These are phyloP conservation scores for Mycosphaerelloides madeirae DNA, from an alignment of 2,329 filamentous ascomycete genomes.

Conservation along the genomic window DNA sequence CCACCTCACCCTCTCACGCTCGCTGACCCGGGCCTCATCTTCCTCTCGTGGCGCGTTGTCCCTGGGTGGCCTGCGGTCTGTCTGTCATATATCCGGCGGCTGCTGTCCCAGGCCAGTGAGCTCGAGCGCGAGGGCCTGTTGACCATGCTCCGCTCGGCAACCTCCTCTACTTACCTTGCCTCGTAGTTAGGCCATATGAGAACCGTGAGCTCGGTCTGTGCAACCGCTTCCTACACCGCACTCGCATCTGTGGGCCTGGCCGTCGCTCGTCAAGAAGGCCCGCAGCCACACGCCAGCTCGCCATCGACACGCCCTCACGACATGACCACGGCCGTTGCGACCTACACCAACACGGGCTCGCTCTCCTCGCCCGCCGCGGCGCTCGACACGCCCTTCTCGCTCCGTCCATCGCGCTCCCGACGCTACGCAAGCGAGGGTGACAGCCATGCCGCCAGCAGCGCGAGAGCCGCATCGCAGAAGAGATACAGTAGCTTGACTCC, in stretches of 20 bases:
- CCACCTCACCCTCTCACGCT: too few relatives aligned
- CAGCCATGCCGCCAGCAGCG: conserved; percentile 7
- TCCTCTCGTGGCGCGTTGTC: too few relatives aligned
- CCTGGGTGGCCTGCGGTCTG: too few relatives aligned
- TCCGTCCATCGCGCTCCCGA: conserved; percentile 5
- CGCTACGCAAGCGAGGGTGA: conserved; percentile 13
- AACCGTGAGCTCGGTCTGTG: conserved; percentile 47
- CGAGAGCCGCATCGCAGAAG: conserved; percentile 4
- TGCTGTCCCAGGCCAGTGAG: too few relatives aligned
- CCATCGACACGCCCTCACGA: conserved; percentile 10
- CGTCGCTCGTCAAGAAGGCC: conserved; percentile 18
- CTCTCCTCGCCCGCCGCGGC: conserved; percentile 11
- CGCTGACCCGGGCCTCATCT: too few relatives aligned
- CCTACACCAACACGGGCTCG: conserved; percentile 15
- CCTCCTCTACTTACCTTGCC: too few relatives aligned
- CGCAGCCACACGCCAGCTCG: conserved; percentile 5
- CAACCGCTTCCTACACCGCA: conserved; percentile 56
- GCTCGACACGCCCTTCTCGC: conserved; percentile 6
- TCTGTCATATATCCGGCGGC: too few relatives aligned
- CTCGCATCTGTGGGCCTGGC: conserved; percentile 53
- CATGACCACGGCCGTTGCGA: conserved; percentile 20
- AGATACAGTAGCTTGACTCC: conserved; percentile 17
- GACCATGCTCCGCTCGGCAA: too few relatives aligned
- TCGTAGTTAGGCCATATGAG: conserved; percentile 9
- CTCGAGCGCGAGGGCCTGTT: too few relatives aligned